Evolutionary conservation across 2,329 filamentous ascomycete genomes (phyloP), one percentile per base, ranked within the genome.

Genomic region (Talaromyces sp.): DNA sequence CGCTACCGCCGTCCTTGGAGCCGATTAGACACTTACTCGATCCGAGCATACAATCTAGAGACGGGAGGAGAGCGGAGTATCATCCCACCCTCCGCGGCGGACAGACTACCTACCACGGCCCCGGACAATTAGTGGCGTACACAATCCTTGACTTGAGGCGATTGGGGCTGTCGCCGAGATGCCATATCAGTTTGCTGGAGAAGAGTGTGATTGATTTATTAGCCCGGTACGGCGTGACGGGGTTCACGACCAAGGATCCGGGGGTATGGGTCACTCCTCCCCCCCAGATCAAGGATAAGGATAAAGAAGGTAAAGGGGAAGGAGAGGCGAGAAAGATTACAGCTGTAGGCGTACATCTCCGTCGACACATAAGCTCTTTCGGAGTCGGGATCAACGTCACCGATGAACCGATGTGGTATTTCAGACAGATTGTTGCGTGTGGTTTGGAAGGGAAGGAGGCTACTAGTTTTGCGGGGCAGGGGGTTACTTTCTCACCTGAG

Each of bases 51-150:
- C 56, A 17, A 5, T 51, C 47, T 15, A 51, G 6, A 47, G 3
- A 10, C 34, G 13, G 25, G 6, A 45, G 19, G 22, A 59, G 29
- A 29, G 90, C 89, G 2, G 81, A 85, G n/a, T 87, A 95, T 71
- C 78, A 86, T 51, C 84, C 88, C 71, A 90, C 91, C 15, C 85
- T 88, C n/a, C 88, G 95, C 63, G 95, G 95, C 67, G 95, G 95
- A 0, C 88, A 96, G 69, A 93, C 92, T 0, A 98, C 95, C 2
- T 98, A 97, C 80, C 95, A 99, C 76, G 95, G 94, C 0, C 95
- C 94, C 0, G 94, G 94, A 0, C 95, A 99, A 76, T 80, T 96
- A 58, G 91, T 97, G 40, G 87, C 93, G n/a, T 99, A 96, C 82
- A 92, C 94, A 2, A 87, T 97, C 60, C 76, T 96, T n/a, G 92